Conservation (phyloP, 1,284 basidiomycete species). For the Caloboletus inedulis region DNA sequence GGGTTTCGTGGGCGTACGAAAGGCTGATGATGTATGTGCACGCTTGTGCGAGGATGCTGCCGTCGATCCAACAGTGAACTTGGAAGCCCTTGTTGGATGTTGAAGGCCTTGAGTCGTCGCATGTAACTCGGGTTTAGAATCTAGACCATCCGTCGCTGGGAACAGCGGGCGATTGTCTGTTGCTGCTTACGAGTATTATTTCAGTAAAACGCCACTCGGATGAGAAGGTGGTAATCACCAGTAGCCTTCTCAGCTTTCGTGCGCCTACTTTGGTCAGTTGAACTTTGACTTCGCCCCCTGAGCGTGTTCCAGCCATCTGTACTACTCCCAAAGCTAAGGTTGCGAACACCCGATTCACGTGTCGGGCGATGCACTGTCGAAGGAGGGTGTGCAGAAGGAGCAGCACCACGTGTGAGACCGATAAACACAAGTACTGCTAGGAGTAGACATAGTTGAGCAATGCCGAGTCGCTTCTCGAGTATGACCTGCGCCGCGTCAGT, state of each 20-base stretch:
- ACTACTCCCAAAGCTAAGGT: slow-evolving; percentile 48
- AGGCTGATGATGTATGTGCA: neutral
- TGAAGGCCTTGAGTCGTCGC: neutral
- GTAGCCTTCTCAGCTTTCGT: slow-evolving; percentile 12
- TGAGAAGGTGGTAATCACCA: slow-evolving; percentile 10
- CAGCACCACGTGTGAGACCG: slow-evolving; percentile 69
- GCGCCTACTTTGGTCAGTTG: slow-evolving; percentile 13
- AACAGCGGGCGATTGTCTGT: slow-evolving; percentile 2
- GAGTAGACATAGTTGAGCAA: slow-evolving; percentile 78
- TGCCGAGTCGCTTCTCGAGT: slow-evolving; percentile 79
- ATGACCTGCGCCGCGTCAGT: slow-evolving; percentile 50
- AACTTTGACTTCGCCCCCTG: slow-evolving; percentile 41
- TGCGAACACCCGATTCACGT: slow-evolving; percentile 53
- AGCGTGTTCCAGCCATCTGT: slow-evolving; percentile 27
- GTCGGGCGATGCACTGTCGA: slow-evolving; percentile 30
- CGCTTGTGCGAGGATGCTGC: slow-evolving; percentile 17
- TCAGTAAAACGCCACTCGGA: slow-evolving; percentile 8
- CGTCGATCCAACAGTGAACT: neutral
- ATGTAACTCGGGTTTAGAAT: neutral
- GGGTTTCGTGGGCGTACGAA: slow-evolving; percentile 28
- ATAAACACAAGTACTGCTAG: slow-evolving; percentile 80
- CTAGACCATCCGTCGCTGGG: neutral
- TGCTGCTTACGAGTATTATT: neutral
- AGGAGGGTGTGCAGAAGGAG: slow-evolving; percentile 17
- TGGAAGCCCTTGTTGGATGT: slow-evolving; percentile 4